phyloP scores from a whole-genome alignment of 1,284 basidiomycete genomes.

The Xanthoconium separans region DNA sequence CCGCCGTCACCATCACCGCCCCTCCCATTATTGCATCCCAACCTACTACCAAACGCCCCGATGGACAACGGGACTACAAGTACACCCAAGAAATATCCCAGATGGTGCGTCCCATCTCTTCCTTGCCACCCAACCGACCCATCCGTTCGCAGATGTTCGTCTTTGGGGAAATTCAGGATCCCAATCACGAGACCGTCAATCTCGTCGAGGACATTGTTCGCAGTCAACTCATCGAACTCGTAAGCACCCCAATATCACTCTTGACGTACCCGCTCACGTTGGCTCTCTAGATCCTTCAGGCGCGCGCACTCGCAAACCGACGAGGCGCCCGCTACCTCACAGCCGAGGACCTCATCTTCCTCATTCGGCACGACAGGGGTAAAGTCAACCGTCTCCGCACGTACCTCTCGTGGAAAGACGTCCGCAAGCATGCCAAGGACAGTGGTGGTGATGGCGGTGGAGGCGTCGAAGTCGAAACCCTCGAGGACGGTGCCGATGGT shows the following conservation, averaged over 20 bases:
- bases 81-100: slow-evolving; percentile 79
- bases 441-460: slow-evolving; percentile 75
- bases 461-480: slow-evolving; percentile 75
- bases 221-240: slow-evolving; percentile 90
- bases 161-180: slow-evolving; percentile 93
- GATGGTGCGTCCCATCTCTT: slow-evolving; percentile 48
- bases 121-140: not conserved
- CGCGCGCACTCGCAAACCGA: slow-evolving; percentile 78
- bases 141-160: slow-evolving; percentile 88
- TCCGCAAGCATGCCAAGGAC: slow-evolving; percentile 93
- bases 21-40: slow-evolving; percentile 10
- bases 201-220: slow-evolving; percentile 96
- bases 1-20: slow-evolving; percentile 9
- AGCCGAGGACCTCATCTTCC: slow-evolving; percentile 94
- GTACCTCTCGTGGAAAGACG: slow-evolving; percentile 98
- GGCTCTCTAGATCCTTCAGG: slow-evolving; percentile 77
- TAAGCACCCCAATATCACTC: slow-evolving; percentile 36
- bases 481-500: slow-evolving; percentile 81
- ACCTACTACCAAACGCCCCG: slow-evolving; percentile 17
- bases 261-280: not conserved
- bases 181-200: slow-evolving; percentile 83
- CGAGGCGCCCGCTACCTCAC: slow-evolving; percentile 85
- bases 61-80: slow-evolving; percentile 54
- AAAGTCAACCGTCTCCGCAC: slow-evolving; percentile 93
- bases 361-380: slow-evolving; percentile 91